These are phyloP conservation scores for Dicorynia guianensis DNA, from an alignment of 306 rosid species.

Conservation along the genomic window DNA sequence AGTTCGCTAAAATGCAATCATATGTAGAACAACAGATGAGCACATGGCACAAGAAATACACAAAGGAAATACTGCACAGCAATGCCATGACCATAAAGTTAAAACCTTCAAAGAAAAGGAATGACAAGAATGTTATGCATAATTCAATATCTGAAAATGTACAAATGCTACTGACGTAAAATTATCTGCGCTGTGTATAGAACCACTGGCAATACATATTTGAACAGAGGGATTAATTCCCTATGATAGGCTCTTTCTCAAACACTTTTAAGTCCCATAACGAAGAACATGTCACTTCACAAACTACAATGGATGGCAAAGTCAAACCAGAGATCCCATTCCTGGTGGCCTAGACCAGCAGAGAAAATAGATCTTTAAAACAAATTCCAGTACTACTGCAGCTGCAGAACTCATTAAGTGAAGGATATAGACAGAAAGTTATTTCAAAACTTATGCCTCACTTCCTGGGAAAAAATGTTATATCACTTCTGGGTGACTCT, in stretches of 20 bases:
- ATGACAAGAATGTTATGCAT: not conserved
- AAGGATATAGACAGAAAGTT: not conserved
- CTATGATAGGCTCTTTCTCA: not conserved
- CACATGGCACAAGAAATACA: not conserved
- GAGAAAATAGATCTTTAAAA: constrained; percentile 18
- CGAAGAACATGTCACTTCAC: no score
- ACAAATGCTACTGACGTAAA: not conserved
- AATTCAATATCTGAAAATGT: not conserved
- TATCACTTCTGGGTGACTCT: not conserved
- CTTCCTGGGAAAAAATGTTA: not conserved
- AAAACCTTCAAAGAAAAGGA: not conserved
- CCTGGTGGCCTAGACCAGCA: not conserved
- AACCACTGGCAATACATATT: not conserved
- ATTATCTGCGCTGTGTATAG: not conserved
- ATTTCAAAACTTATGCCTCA: not conserved
- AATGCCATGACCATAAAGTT: not conserved
- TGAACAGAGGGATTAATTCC: not conserved
- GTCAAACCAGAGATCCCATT: not conserved
- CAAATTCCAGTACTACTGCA: not conserved
- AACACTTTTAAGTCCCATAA: not conserved
- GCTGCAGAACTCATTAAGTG: not conserved
- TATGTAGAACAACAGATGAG: constrained; percentile 22
- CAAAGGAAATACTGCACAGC: not conserved
- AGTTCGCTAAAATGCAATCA: constrained; percentile 24
- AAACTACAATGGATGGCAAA: not conserved